Conservation (phyloP, 306 rosid genomes). For the Fragaria vesca region DNA sequence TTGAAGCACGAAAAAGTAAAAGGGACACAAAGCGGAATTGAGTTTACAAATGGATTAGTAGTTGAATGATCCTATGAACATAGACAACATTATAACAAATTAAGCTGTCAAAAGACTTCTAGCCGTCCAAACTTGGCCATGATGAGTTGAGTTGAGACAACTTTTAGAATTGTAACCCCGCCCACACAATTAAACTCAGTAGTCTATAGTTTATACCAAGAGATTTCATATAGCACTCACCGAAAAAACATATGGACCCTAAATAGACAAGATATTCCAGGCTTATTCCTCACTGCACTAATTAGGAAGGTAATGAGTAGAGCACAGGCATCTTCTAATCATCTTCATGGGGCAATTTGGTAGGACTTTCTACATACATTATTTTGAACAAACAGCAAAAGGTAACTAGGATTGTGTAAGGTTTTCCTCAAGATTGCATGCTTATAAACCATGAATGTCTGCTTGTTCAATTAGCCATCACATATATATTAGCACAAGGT, state of each 20-base stretch:
- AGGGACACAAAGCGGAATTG: not conserved
- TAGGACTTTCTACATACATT: not conserved
- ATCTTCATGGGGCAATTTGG: not conserved
- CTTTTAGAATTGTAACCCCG: not conserved
- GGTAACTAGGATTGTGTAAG: not conserved
- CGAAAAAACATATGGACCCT: not conserved
- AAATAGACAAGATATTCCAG: not conserved
- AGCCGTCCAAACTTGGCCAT: constrained; percentile 1
- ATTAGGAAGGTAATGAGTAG: not conserved
- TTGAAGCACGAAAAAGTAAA: not conserved
- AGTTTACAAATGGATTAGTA: not conserved
- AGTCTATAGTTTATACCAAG: not conserved
- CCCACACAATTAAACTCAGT: not conserved
- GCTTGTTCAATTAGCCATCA: not conserved
- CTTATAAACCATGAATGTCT: not conserved
- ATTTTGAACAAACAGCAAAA: not conserved
- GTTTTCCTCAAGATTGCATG: not conserved
- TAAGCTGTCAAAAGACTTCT: not conserved
- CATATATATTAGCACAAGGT: not conserved
- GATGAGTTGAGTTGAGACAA: constrained; percentile 1
- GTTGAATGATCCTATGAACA: not conserved
- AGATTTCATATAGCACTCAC: not conserved
- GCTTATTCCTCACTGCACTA: not conserved
- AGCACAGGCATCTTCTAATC: not conserved
- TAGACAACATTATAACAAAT: not conserved